Percentiles rank a stretch among this genome's conserved stretches.
phyloP scores from a whole-genome alignment of 768 basidiomycete genomes.

The Tephrocybe sp. region DNA sequence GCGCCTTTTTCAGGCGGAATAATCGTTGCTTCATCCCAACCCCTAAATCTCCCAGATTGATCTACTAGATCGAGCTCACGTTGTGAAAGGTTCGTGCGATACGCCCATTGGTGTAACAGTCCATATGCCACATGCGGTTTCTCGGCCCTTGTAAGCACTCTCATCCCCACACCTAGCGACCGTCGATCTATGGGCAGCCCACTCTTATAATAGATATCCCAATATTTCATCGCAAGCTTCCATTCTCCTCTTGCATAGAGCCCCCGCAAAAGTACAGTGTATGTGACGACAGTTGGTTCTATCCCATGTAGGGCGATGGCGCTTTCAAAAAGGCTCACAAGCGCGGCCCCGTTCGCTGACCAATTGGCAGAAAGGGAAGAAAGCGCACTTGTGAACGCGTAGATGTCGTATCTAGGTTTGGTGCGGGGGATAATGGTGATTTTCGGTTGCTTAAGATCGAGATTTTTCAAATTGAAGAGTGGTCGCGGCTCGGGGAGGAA shows the following conservation, averaged over 20 bases:
- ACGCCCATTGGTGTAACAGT: slow-evolving; percentile 8
- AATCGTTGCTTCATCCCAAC: not conserved
- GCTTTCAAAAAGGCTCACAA: slow-evolving; percentile 7
- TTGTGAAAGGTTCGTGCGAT: slow-evolving; percentile 6
- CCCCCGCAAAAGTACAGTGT: slow-evolving; percentile 56
- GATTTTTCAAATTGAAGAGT: not conserved
- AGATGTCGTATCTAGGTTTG: slow-evolving; percentile 37
- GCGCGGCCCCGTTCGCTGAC: slow-evolving; percentile 16
- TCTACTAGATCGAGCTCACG: slow-evolving; percentile 25
- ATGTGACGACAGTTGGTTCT: slow-evolving; percentile 44
- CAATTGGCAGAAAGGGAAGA: slow-evolving; percentile 43
- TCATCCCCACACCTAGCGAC: slow-evolving; percentile 50
- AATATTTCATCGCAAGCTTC: slow-evolving; percentile 40
- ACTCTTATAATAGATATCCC: slow-evolving; percentile 39
- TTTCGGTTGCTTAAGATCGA: not conserved
- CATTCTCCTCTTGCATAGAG: slow-evolving; percentile 44
- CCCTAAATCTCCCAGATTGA: not conserved
- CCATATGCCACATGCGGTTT: slow-evolving; percentile 47
- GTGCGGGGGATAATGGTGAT: slow-evolving; percentile 13
- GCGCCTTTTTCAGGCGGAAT: not conserved
- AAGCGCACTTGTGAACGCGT: slow-evolving; percentile 48
- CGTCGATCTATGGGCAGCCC: slow-evolving; percentile 42
- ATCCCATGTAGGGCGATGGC: slow-evolving; percentile 19
- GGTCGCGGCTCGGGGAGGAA: not conserved
- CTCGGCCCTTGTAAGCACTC: slow-evolving; percentile 43